phyloP scores from a whole-genome alignment of 768 basidiomycete genomes.

The Paxillus ammoniavirescens region DNA sequence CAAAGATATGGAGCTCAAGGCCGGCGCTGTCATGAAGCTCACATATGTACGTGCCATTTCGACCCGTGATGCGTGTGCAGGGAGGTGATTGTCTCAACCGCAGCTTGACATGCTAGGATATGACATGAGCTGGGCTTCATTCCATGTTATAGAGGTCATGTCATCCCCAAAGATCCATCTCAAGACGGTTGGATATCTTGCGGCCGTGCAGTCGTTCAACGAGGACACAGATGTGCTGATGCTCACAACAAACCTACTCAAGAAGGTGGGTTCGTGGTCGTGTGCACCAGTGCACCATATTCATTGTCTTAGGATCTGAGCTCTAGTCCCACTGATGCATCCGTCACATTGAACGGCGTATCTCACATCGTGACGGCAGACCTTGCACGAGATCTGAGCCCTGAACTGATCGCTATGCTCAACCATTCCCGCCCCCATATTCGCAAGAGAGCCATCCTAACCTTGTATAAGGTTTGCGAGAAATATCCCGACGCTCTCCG shows the following conservation, averaged over 20 bases:
- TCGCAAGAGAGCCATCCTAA: constrained; percentile 86
- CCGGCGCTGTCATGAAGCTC: constrained; percentile 91
- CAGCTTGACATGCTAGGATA: constrained; percentile 97
- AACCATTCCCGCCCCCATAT: constrained; percentile 88
- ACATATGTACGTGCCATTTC: constrained; percentile 74
- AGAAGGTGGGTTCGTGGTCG: constrained; percentile 63
- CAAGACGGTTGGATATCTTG: constrained; percentile 95
- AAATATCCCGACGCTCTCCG: constrained; percentile 79
- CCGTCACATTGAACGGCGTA: constrained; percentile 78
- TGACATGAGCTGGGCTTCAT: constrained; percentile 94
- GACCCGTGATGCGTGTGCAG: neutral
- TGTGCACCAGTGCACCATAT: constrained; percentile 2
- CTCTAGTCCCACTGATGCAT: constrained; percentile 71
- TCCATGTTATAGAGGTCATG: constrained; percentile 98
- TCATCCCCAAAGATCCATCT: constrained; percentile 87
- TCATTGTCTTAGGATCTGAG: constrained; percentile 63
- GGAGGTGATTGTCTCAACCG: constrained; percentile 11
- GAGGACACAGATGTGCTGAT: constrained; percentile 97
- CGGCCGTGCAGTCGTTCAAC: constrained; percentile 86
- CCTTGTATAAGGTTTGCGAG: constrained; percentile 74
- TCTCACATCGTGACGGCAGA: constrained; percentile 83
- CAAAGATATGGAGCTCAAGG: constrained; percentile 97
- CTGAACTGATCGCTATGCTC: constrained; percentile 81
- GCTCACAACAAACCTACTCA: constrained; percentile 92
- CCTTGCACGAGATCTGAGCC: constrained; percentile 86